A percentile compares a stretch with the other conserved stretches of the same genome.
phyloP scores from a whole-genome alignment of 2,329 filamentous ascomycete genomes.

The Phoma sp. region DNA sequence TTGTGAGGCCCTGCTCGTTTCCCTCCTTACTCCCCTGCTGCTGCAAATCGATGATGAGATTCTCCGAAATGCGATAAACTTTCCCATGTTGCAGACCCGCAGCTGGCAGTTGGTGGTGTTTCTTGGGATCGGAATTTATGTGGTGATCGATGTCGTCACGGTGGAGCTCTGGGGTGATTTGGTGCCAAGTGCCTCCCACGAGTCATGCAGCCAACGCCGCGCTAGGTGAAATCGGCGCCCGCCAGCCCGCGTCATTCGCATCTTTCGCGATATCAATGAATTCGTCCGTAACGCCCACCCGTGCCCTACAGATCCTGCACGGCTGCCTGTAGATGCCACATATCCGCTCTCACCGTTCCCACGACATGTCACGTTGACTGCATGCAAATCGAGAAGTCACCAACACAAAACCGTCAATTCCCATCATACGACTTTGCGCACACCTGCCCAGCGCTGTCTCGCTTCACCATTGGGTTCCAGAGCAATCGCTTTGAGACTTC shows the following conservation, averaged over 20 bases:
- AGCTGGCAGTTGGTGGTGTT: background rate
- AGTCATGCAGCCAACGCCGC: slow-evolving; percentile 12
- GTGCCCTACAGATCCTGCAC: background rate
- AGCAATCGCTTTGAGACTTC: slow-evolving; percentile 2
- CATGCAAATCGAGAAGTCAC: background rate
- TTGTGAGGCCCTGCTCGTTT: background rate
- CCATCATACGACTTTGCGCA: slow-evolving; percentile 3
- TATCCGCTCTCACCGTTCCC: background rate
- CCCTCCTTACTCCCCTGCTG: background rate
- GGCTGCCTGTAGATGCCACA: slow-evolving; percentile 1
- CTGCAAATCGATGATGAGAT: slow-evolving; percentile 5
- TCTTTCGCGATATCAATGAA: slow-evolving; percentile 13
- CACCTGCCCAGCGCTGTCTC: slow-evolving; percentile 1
- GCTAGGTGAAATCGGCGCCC: slow-evolving; percentile 15
- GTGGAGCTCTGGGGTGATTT: slow-evolving; percentile 12
- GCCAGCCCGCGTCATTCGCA: slow-evolving; percentile 15
- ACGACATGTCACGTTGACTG: slow-evolving; percentile 8
- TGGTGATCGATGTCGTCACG: slow-evolving; percentile 20
- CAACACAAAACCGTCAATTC: slow-evolving; percentile 1
- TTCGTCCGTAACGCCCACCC: slow-evolving; percentile 13
- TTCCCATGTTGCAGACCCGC: slow-evolving; percentile 9
- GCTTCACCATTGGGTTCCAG: background rate
- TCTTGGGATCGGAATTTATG: slow-evolving; percentile 15
- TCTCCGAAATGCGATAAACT: slow-evolving; percentile 6
- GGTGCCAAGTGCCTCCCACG: slow-evolving; percentile 13